phyloP scores from a whole-genome alignment of 345 rosid species.

The Salix caprea region DNA sequence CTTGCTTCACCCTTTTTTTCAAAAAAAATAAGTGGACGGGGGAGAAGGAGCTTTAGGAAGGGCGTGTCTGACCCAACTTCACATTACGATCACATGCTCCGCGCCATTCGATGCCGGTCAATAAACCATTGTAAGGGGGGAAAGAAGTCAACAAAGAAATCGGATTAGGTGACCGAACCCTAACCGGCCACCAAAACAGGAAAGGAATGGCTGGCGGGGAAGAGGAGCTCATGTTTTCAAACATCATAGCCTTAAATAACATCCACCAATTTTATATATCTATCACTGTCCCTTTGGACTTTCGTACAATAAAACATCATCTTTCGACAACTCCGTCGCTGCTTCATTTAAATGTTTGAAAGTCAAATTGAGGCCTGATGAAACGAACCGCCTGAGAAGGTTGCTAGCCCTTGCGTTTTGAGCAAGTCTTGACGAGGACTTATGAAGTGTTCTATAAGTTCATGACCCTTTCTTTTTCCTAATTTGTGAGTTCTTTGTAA shows the following conservation, averaged over 20 bases:
- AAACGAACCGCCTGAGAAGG: not conserved
- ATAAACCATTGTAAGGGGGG: no score
- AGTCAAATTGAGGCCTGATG: not conserved
- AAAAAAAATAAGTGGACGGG: not conserved
- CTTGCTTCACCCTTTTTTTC: not conserved
- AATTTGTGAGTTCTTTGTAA: no score
- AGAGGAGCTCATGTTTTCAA: not conserved
- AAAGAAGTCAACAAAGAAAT: conserved; percentile 28
- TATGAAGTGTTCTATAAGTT: not conserved
- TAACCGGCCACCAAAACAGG: not conserved
- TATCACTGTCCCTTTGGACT: not conserved
- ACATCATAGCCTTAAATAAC: not conserved
- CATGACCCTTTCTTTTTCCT: not conserved
- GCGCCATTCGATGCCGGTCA: no score
- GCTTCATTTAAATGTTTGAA: not conserved
- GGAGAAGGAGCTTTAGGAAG: not conserved
- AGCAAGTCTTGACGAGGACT: not conserved
- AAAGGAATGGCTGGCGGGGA: not conserved
- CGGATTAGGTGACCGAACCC: conserved; percentile 36
- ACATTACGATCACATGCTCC: not conserved
- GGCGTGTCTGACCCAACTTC: not conserved
- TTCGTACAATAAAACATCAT: not conserved
- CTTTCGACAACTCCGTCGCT: no score
- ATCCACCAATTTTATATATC: not conserved
- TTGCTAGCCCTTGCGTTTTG: not conserved